Percentiles rank a stretch among this genome's conserved stretches.
These are phyloP conservation scores for Plantago ovata DNA, from an alignment of 257 asterid species.

Conservation along the genomic window DNA sequence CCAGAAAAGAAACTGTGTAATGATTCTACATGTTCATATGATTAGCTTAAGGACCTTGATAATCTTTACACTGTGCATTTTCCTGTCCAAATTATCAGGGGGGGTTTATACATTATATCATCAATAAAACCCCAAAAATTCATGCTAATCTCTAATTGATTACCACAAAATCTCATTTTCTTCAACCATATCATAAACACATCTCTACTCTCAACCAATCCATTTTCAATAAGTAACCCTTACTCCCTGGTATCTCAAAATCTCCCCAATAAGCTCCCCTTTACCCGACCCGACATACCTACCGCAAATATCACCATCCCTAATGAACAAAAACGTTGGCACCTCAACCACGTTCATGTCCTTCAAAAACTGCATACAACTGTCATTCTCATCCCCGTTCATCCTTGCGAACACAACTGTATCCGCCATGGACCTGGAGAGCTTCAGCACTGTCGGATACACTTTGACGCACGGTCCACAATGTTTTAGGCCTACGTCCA, in stretches of 20 bases:
- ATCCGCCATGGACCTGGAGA: constrained; percentile 78
- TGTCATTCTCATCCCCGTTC: constrained; percentile 96
- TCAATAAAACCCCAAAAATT: too few relatives aligned
- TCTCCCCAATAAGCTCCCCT: constrained; percentile 97
- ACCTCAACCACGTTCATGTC: constrained; percentile 88
- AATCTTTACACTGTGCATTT: too few relatives aligned
- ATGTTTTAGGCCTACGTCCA: constrained; percentile 91
- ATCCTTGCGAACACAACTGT: constrained; percentile 81
- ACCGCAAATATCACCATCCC: constrained; percentile 74
- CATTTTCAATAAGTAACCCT: constrained; percentile 48
- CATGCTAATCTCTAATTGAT: not conserved
- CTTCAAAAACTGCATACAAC: constrained; percentile 87
- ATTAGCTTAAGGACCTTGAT: too few relatives aligned
- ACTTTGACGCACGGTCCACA: constrained; percentile 99
- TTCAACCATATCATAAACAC: not conserved
- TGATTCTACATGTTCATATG: too few relatives aligned
- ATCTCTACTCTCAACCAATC: not conserved
- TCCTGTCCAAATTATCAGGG: too few relatives aligned
- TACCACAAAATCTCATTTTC: not conserved
- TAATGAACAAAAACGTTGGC: constrained; percentile 89
- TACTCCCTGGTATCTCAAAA: constrained; percentile 90
- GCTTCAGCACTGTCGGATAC: constrained; percentile 82
- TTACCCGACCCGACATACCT: constrained; percentile 96
- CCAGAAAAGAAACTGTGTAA: too few relatives aligned
- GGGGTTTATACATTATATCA: too few relatives aligned